Evolutionary conservation across 2,329 filamentous ascomycete genomes (phyloP), one percentile per base, ranked within the genome.

Genomic region (Cladosporium phlei): DNA sequence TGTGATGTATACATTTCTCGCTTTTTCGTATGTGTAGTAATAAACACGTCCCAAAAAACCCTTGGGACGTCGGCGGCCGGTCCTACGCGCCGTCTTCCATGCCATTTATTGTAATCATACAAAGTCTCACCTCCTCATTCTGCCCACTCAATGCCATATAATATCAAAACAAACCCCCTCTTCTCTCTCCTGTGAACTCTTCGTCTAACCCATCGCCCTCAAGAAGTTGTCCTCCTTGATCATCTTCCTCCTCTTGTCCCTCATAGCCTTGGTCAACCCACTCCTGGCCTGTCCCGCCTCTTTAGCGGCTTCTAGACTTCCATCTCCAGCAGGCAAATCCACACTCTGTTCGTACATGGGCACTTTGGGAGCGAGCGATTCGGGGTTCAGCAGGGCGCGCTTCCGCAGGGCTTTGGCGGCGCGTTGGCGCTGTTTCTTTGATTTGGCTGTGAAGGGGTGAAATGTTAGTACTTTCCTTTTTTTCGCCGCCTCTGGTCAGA

Each of bases 181-280:
- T n/a, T n/a, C n/a, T n/a, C n/a, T n/a, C n/a, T n/a, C n/a, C n/a
- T n/a, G n/a, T n/a, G n/a, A n/a, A n/a, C n/a, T n/a, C n/a, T n/a
- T n/a, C n/a, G n/a, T 33, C 45, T 69, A 73, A 8, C 69, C 61
- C 85, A 90, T 88, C 33, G 81, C 79, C 77, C 85, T 86, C 69
- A 93, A 78, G 76, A 89, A 93, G 71, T 93, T 93, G 63, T 69
- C 70, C 74, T 93, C 87, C 79, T 90, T 91, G 62, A 93, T 93
- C 68, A 76, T 79, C 50, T 78, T 79, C 69, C 83, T 80, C 63
- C 86, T 75, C 72, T 88, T 85, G 65, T 78, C 78, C 61, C 86
- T 78, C 85, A 89, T 82, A 25, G 81, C 82, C 69, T 75, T 78
- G 55, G 75, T 84, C 59, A 90, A 70, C 57, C 82, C 79, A 52